Evolutionary conservation across 768 basidiomycete species (phyloP).

Genomic region (Mycena haematopus): DNA sequence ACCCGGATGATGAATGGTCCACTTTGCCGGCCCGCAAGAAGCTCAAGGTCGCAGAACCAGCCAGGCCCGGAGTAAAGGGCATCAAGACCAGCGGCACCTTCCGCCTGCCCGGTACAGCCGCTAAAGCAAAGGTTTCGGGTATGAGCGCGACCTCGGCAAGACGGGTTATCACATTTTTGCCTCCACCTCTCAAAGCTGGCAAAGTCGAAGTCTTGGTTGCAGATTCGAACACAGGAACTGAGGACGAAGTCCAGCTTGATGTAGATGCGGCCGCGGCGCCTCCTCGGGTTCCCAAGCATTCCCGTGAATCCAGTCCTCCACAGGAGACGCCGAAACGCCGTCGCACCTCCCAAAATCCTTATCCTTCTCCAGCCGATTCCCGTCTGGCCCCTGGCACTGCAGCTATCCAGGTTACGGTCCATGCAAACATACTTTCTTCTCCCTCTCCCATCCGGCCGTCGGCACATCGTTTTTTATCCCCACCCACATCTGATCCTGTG

Average conservation of each 20-base stretch:
- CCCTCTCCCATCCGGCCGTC: neutral
- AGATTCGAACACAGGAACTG: neutral
- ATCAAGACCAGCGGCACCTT: slow-evolving; percentile 24
- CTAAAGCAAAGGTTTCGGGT: slow-evolving; percentile 19
- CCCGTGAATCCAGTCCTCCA: slow-evolving; percentile 6
- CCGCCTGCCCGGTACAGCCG: slow-evolving; percentile 17
- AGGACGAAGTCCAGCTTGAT: neutral
- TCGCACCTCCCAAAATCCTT: slow-evolving; percentile 23
- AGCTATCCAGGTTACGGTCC: neutral
- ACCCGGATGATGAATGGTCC: slow-evolving; percentile 46
- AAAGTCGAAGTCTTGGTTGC: slow-evolving; percentile 21
- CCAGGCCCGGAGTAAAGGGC: slow-evolving; percentile 13
- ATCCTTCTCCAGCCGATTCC: slow-evolving; percentile 24
- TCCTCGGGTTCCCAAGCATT: slow-evolving; percentile 4
- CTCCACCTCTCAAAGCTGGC: slow-evolving; percentile 24
- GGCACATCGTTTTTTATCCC: slow-evolving; percentile 18
- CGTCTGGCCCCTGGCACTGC: slow-evolving; percentile 10
- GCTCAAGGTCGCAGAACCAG: slow-evolving; percentile 26
- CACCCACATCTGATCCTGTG: slow-evolving; percentile 22
- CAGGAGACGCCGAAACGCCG: slow-evolving; percentile 22
- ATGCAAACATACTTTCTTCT: neutral
- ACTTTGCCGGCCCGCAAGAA: slow-evolving; percentile 44
- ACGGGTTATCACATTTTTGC: slow-evolving; percentile 28
- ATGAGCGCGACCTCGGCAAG: slow-evolving; percentile 23
- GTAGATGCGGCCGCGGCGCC: neutral